phyloP scores from a whole-genome alignment of 805 yeast genomes.

The Blastobotrys terrestris region DNA sequence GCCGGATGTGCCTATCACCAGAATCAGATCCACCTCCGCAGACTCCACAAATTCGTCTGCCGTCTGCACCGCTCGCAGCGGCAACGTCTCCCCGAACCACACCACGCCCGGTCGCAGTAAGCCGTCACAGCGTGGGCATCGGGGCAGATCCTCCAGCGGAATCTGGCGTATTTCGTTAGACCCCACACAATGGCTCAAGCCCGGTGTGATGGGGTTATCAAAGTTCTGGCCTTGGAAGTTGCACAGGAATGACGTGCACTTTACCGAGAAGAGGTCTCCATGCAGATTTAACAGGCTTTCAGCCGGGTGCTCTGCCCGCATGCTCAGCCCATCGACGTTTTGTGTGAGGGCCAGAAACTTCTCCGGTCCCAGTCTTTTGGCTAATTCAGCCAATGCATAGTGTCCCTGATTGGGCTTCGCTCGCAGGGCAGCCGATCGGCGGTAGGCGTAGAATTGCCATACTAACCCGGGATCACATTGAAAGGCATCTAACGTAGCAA shows the following conservation, averaged over 20 bases:
- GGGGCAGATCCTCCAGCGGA: conserved; percentile 52
- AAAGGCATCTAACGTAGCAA: conserved; percentile 91
- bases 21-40: conserved; percentile 57
- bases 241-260: conserved; percentile 74
- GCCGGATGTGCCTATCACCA: conserved; percentile 83
- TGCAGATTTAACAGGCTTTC: conserved; percentile 61
- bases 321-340: conserved; percentile 72
- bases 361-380: conserved; percentile 34
- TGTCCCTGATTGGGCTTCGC: conserved; percentile 77
- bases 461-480: conserved; percentile 76
- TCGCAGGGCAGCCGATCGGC: conserved; percentile 56
- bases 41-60: conserved; percentile 66
- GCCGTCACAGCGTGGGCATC: conserved; percentile 70
- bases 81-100: conserved; percentile 91
- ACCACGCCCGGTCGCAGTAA: conserved; percentile 83
- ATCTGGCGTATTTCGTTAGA: conserved; percentile 33
- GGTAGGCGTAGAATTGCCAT: conserved; percentile 79
- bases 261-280: conserved; percentile 67
- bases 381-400: conserved; percentile 56
- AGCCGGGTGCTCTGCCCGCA: conserved; percentile 56
- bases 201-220: conserved; percentile 53
- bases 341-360: conserved; percentile 68
- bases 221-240: conserved; percentile 51
- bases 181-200: conserved; percentile 33
- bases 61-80: conserved; percentile 51